Percentiles rank a stretch among this genome's conserved stretches.
Evolutionary conservation across 2,329 filamentous ascomycete species (phyloP).

Genomic region (Xylariaceae sp.): DNA sequence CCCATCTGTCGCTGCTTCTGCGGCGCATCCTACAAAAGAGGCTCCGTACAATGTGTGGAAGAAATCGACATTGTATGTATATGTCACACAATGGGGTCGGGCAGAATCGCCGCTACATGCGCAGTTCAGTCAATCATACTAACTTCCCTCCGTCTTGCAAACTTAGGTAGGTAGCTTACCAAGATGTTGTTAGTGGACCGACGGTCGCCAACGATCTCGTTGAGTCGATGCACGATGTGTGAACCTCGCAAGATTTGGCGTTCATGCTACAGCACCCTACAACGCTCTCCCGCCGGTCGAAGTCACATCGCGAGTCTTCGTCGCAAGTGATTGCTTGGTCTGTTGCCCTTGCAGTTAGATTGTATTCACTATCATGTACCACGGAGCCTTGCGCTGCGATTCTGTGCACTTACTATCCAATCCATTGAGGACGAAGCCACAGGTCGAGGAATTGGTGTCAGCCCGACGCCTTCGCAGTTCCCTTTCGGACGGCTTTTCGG

Average conservation of each 20-base stretch:
- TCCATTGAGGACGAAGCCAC: conserved; percentile 23
- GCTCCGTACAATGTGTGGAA: conserved; percentile 24
- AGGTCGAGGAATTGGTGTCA: conserved; percentile 17
- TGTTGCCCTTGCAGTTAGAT: conserved; percentile 12
- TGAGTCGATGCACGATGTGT: conserved; percentile 28
- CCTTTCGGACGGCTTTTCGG: conserved; percentile 18
- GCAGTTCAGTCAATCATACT: neutral
- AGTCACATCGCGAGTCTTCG: conserved; percentile 19
- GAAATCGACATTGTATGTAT: conserved; percentile 25
- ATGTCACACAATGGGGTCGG: conserved; percentile 28
- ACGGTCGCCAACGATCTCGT: conserved; percentile 11
- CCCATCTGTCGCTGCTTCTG: conserved; percentile 16
- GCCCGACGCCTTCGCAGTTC: conserved; percentile 24
- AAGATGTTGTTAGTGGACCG: conserved; percentile 21
- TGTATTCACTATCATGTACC: too few relatives aligned
- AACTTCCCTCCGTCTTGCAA: too few relatives aligned
- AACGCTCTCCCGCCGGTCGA: conserved; percentile 11
- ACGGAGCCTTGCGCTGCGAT: neutral
- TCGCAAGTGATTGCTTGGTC: conserved; percentile 23
- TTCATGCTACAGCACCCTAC: conserved; percentile 28
- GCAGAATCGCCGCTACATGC: conserved; percentile 17
- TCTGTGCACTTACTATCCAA: conserved; percentile 22
- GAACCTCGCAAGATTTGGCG: conserved; percentile 22
- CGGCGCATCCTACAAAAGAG: conserved; percentile 27
- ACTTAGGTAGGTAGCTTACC: conserved; percentile 23